Conservation (phyloP, 1,284 basidiomycete species). For the Golubevia sp. region DNA sequence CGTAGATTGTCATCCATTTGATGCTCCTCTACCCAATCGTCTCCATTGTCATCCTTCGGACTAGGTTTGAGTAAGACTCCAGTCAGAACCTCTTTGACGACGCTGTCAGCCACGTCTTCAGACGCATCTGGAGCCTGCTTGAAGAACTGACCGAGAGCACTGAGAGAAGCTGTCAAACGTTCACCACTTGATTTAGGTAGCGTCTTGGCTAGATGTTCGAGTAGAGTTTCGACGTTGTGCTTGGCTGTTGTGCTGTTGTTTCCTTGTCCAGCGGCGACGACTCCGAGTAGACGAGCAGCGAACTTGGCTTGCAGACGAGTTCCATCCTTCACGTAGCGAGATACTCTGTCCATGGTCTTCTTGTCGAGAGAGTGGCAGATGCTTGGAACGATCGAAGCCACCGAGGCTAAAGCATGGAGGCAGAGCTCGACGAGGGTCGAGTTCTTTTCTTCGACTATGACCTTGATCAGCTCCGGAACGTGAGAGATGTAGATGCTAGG, state of each 20-base stretch:
- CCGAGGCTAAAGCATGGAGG: constrained; percentile 20
- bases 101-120: constrained; percentile 76
- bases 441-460: constrained; percentile 70
- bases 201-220: constrained; percentile 68
- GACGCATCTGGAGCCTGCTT: constrained; percentile 74
- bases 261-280: constrained; percentile 64
- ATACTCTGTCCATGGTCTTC: constrained; percentile 70
- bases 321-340: constrained; percentile 69
- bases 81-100: constrained; percentile 73
- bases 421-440: constrained; percentile 69
- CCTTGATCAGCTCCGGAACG: constrained; percentile 74
- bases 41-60: background rate
- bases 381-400: constrained; percentile 17
- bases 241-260: constrained; percentile 69
- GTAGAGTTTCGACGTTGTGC: constrained; percentile 24
- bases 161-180: constrained; percentile 71
- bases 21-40: constrained; percentile 38
- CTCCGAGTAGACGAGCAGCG: constrained; percentile 76
- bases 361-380: constrained; percentile 30
- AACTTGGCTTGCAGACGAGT: constrained; percentile 81
- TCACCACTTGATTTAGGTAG: constrained; percentile 68
- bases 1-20: constrained; percentile 21
- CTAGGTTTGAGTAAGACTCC: constrained; percentile 37
- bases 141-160: constrained; percentile 77
- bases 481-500: constrained; percentile 77